phyloP scores from a whole-genome alignment of 306 rosid genomes.

The Mimosa pudica region DNA sequence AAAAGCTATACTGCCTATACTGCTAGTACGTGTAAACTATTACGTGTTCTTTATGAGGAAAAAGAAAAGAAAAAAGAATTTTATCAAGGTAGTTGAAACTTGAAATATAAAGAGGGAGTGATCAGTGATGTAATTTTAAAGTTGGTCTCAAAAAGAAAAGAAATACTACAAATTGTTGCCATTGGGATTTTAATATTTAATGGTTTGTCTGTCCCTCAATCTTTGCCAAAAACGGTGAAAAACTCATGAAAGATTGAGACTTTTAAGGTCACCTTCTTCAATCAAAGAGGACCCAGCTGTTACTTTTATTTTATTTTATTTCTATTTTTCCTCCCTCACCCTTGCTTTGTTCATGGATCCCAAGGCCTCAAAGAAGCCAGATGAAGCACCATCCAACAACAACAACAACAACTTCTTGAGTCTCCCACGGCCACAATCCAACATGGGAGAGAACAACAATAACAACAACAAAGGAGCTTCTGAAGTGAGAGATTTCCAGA shows the following conservation, averaged over 20 bases:
- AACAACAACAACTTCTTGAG: slow-evolving; percentile 52
- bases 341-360: slow-evolving; percentile 73
- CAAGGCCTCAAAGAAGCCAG: slow-evolving; percentile 81
- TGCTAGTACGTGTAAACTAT: background rate
- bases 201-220: slow-evolving; percentile 47
- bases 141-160: background rate
- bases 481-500: slow-evolving; percentile 80
- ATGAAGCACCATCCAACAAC: slow-evolving; percentile 50
- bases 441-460: slow-evolving; percentile 70
- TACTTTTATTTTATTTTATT: background rate
- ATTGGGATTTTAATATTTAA: slow-evolving; percentile 57
- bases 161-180: slow-evolving; percentile 37
- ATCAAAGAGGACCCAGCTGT: slow-evolving; percentile 60
- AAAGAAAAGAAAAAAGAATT: background rate
- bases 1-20: background rate
- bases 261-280: slow-evolving; percentile 77
- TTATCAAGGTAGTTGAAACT: background rate
- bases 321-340: slow-evolving; percentile 21
- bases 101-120: background rate
- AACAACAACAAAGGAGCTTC: slow-evolving; percentile 48
- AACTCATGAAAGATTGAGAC: slow-evolving; percentile 77
- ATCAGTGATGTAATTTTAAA: background rate
- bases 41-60: background rate
- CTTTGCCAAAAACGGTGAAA: slow-evolving; percentile 87
- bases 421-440: slow-evolving; percentile 47